Evolutionary conservation across 2,329 filamentous ascomycete species (phyloP), one percentile per base, ranked within the genome.

Genomic region (Xylaria sp.): DNA sequence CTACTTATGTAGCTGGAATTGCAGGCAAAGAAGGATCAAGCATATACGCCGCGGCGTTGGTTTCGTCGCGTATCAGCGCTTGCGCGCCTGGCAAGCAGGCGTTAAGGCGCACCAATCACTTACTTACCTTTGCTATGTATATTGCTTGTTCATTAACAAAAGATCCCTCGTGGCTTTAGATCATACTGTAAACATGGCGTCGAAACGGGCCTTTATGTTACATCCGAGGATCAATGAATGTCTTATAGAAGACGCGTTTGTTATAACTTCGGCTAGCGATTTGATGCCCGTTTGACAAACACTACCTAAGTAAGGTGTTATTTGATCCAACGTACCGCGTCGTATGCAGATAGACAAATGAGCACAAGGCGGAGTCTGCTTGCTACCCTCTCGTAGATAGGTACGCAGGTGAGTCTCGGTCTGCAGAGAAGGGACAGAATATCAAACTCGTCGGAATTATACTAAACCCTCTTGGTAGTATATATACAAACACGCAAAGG

Each of bases 161-260:
- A 21, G 27, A 40, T 42, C 47, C 37, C 25, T 42, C 35, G 48
- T 60, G 53, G 51, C 61, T 53, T 64, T 57, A 16, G 51, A 47
- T 40, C 62, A 72, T 29, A 60, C 37, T 66, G 62, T 51, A 25
- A 58, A 29, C 58, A 51, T 59, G 63, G 67, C 66, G 71, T 71
- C 40, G 68, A 71, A 72, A 72, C 44, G 53, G 47, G 27, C 51
- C 65, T 65, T 68, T 32, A 65, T 35, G 55, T 64, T 71, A 61
- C 60, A 69, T 66, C 50, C 64, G 27, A 48, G 37, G 60, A 60
- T 48, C 23, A 13, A 66, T 48, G 35, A 37, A 67, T 59, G 27
- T 66, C 42, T 62, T 54, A 42, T 58, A 47, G 29, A 37, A 50
- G 29, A 62, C 27, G 42, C n/a, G 29, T 42, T 53, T 60, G 53